Percentiles rank a stretch among this genome's conserved stretches.
phyloP scores from a whole-genome alignment of 768 basidiomycete species.

The Tephrocybe sp. region DNA sequence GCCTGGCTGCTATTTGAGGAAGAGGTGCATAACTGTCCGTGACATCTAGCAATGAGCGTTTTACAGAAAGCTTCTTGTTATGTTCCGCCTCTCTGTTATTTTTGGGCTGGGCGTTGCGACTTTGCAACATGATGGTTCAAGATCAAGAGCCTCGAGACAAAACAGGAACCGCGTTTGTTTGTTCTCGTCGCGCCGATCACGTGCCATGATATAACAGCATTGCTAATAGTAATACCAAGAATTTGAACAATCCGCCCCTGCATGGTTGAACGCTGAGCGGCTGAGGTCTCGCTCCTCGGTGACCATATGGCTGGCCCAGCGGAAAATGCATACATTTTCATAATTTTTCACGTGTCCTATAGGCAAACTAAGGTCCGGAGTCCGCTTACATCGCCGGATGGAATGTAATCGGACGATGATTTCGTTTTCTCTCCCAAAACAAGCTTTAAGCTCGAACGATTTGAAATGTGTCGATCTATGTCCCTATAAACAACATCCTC shows the following conservation, averaged over 20 bases:
- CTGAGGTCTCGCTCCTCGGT: not conserved
- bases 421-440: constrained; percentile 6
- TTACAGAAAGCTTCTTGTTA: not conserved
- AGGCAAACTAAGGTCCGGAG: constrained; percentile 1
- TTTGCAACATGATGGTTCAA: constrained; percentile 5
- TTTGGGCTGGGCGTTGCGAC: not conserved
- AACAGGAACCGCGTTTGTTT: constrained; percentile 1
- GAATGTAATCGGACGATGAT: constrained; percentile 10
- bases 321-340: not conserved
- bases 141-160: not conserved
- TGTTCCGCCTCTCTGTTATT: not conserved
- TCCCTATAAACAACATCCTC: not conserved
- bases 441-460: constrained; percentile 7
- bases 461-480: constrained; percentile 6
- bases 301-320: not conserved
- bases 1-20: not conserved
- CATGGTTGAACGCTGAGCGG: not conserved
- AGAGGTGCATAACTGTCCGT: constrained; percentile 10
- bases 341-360: constrained; percentile 12
- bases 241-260: no score
- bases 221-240: no score
- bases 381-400: constrained; percentile 17
- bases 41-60: constrained; percentile 17
- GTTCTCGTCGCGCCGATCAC: not conserved
- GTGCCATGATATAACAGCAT: not conserved